A percentile compares a stretch with the other conserved stretches of the same genome.
These are phyloP conservation scores for Gaeumannomyces sp. DNA, from an alignment of 2,329 filamentous ascomycete species.

Conservation along the genomic window DNA sequence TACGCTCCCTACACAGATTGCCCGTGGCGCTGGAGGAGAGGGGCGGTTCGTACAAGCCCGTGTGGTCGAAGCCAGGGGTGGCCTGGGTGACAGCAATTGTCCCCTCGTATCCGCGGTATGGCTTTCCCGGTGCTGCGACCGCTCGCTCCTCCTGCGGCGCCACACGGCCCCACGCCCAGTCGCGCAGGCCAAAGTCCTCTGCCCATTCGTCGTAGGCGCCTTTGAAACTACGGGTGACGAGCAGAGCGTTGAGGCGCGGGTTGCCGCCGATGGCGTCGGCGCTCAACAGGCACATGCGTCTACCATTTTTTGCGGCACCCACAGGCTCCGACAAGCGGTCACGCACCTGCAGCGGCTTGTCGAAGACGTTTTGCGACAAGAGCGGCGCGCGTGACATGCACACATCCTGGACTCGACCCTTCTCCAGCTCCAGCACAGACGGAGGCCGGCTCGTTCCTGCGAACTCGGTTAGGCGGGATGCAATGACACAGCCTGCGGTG, in stretches of 20 bases:
- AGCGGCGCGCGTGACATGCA: slow-evolving; percentile 24
- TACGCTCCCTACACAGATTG: no score
- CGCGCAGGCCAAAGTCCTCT: slow-evolving; percentile 20
- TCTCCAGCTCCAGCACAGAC: slow-evolving; percentile 32
- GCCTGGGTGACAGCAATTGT: slow-evolving; percentile 1
- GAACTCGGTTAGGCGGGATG: slow-evolving; percentile 34
- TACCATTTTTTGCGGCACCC: slow-evolving; percentile 13
- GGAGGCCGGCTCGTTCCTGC: slow-evolving; percentile 21
- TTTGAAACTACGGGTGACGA: slow-evolving; percentile 25
- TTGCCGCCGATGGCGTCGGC: slow-evolving; percentile 27
- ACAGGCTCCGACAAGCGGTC: slow-evolving; percentile 26
- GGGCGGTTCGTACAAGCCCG: background rate
- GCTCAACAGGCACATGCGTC: slow-evolving; percentile 17
- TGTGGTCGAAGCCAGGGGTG: no score
- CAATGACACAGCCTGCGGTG: slow-evolving; percentile 41
- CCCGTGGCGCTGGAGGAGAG: background rate
- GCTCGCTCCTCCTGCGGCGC: slow-evolving; percentile 23
- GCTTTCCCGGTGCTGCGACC: slow-evolving; percentile 12
- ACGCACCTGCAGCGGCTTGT: slow-evolving; percentile 20
- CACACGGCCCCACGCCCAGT: slow-evolving; percentile 28
- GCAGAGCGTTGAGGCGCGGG: slow-evolving; percentile 26
- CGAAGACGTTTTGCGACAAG: slow-evolving; percentile 21
- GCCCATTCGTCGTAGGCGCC: slow-evolving; percentile 26
- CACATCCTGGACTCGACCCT: slow-evolving; percentile 24
- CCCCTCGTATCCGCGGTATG: slow-evolving; percentile 22